A percentile compares a stretch with the other conserved stretches of the same genome.
These are phyloP conservation scores for Clarkia xantiana DNA, from an alignment of 345 rosid species.

Conservation along the genomic window DNA sequence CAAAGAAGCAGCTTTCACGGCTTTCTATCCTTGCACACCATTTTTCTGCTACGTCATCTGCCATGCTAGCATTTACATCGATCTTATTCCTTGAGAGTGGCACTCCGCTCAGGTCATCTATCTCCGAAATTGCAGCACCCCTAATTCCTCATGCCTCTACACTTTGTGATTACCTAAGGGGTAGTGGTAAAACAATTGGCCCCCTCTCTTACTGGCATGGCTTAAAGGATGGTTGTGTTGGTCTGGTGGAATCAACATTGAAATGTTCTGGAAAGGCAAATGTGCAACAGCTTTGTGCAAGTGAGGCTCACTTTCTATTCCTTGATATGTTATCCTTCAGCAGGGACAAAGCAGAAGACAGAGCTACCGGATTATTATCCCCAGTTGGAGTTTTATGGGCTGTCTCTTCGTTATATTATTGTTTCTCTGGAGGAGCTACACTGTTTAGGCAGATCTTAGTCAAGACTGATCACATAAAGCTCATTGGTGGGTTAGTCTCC, in stretches of 20 bases:
- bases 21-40: conserved; percentile 63
- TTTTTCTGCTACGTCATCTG: conserved; percentile 60
- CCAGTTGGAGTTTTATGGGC: conserved; percentile 82
- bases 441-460: conserved; percentile 66
- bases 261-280: conserved; percentile 79
- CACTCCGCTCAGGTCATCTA: conserved; percentile 56
- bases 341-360: conserved; percentile 21
- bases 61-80: conserved; percentile 89
- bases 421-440: conserved; percentile 68
- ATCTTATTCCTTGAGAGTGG: conserved; percentile 84
- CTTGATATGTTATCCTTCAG: conserved; percentile 42
- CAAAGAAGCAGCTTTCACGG: conserved; percentile 70
- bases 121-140: conserved; percentile 65
- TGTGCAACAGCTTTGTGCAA: conserved; percentile 74
- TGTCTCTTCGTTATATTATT: conserved; percentile 67
- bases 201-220: conserved; percentile 77
- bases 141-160: conserved; percentile 77
- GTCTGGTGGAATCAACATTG: conserved; percentile 70
- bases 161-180: conserved; percentile 62
- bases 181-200: conserved; percentile 13
- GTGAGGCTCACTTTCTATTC: conserved; percentile 70
- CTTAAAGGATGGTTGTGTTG: conserved; percentile 79
- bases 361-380: conserved; percentile 38
- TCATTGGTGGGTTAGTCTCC: conserved; percentile 41
- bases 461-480: conserved; percentile 48